A percentile compares a stretch with the other conserved stretches of the same genome.
These are phyloP conservation scores for Elasticomyces elasticus DNA, from an alignment of 495 filamentous ascomycete species.

Conservation along the genomic window DNA sequence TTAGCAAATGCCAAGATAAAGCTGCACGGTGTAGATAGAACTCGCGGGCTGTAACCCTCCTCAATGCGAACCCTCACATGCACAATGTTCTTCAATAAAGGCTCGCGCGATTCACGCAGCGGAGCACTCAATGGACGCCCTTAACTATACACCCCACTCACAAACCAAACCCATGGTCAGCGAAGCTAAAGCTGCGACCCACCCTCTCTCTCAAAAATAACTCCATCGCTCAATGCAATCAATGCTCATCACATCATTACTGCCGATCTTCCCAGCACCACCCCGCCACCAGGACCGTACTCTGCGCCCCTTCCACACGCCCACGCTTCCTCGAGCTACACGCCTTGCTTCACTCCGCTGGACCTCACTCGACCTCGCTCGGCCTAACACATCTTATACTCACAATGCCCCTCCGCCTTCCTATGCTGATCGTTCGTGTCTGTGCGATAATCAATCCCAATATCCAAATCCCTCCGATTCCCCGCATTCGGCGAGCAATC, in stretches of 20 bases:
- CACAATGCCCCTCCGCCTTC: constrained; percentile 55
- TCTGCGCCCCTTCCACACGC: too few species aligned
- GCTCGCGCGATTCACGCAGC: too few species aligned
- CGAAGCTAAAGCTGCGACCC: constrained; percentile 26
- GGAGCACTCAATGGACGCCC: too few species aligned
- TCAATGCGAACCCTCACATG: too few species aligned
- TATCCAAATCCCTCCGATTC: constrained; percentile 92
- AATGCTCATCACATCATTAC: constrained; percentile 3
- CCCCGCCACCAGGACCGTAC: background rate
- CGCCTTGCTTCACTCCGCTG: too few species aligned
- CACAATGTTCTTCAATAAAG: too few species aligned
- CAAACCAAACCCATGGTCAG: too few species aligned
- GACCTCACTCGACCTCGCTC: background rate
- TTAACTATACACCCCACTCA: constrained; percentile 2
- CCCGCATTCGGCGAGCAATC: constrained; percentile 81
- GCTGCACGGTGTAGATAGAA: too few species aligned
- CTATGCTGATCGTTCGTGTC: constrained; percentile 63
- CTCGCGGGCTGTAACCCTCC: too few species aligned
- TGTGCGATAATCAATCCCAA: constrained; percentile 72
- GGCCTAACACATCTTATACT: constrained; percentile 76
- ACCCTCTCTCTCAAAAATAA: too few species aligned
- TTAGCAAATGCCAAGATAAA: too few species aligned
- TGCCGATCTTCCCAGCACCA: background rate
- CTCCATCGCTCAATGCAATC: background rate
- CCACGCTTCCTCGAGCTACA: too few species aligned